Base-by-base conservation (phyloP, 2,329 filamentous ascomycete genomes). In the Hortaea sp. region DNA sequence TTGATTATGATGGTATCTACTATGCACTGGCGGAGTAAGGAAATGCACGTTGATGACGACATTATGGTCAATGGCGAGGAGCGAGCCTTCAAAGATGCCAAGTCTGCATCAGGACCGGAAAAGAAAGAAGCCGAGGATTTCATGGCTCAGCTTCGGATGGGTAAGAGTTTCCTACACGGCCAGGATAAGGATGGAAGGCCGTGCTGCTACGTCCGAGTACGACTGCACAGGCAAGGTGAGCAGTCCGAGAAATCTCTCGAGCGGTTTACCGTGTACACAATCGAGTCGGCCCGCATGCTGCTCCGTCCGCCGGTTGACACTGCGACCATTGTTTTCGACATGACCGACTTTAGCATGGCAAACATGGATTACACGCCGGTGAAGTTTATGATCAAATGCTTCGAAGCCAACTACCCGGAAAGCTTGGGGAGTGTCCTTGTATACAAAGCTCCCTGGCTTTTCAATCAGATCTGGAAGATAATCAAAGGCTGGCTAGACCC, bases 361-460 rank as follows among this genome's bases (percentile, higher is more conserved):
- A 98, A 98, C 67, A 97, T 98, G 92, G 92, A 98, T 66, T 97
- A 97, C 65, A 79, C 85, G 0, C 90, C 92, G 1, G 87, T 98
- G 47, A 98, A 95, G 62, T 98, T 97, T 69, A 95, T 98, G 84
- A 95, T 98, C 67, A 94, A 95, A 67, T 95, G 89, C 66, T 98
- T 98, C 62, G 92, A 98, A 70, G 92, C 92, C 49, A 97, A 98
- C 65, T 98, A 97, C 58, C 92, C 92, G 0, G 92, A 98, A 66
- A 90, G 81, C 41, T 75, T 98, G 1, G 92, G 90, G 29, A 77
- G 84, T 2, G 87, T 97, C 2, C 77, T 97, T 40, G 87, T 98
- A 34, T 92, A 98, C 73, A 95, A 95, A 66, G 82, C 92, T 0
- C 92, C 92, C 3, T 98, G 92, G 92, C 72, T 98, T 40, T 98